Percentiles rank a stretch among this genome's conserved stretches.
These are phyloP conservation scores for Nemania sp. DNA, from an alignment of 2,329 filamentous ascomycete species.

Conservation along the genomic window DNA sequence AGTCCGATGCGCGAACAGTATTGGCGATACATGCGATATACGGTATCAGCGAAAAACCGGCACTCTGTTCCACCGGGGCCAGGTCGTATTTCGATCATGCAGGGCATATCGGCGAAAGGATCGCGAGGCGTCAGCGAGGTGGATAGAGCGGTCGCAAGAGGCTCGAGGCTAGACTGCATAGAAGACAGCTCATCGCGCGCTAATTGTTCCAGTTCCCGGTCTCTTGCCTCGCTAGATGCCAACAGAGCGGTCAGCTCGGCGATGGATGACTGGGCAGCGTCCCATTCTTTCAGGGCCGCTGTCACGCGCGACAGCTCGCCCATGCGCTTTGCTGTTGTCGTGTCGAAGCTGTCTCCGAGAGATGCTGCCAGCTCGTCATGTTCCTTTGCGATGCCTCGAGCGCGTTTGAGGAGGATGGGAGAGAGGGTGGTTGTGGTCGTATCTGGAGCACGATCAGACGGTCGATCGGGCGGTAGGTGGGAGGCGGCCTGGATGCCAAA, in stretches of 20 bases:
- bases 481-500: too few relatives aligned
- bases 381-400: slow-evolving; percentile 59
- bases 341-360: slow-evolving; percentile 59
- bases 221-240: slow-evolving; percentile 49
- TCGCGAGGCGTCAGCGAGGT: slow-evolving; percentile 82
- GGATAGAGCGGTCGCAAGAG: slow-evolving; percentile 70
- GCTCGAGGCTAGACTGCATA: slow-evolving; percentile 63
- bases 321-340: slow-evolving; percentile 59
- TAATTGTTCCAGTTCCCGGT: slow-evolving; percentile 72
- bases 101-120: slow-evolving; percentile 86
- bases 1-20: slow-evolving; percentile 74
- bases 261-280: slow-evolving; percentile 56
- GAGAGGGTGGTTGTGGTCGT: slow-evolving; percentile 47
- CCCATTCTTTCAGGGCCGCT: slow-evolving; percentile 61
- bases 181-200: slow-evolving; percentile 79
- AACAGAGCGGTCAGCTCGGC: slow-evolving; percentile 57
- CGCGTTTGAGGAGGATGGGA: slow-evolving; percentile 61
- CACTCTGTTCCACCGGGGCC: slow-evolving; percentile 92
- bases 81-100: slow-evolving; percentile 87
- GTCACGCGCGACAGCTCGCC: slow-evolving; percentile 65
- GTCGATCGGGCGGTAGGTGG: slow-evolving; percentile 7
- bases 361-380: slow-evolving; percentile 56
- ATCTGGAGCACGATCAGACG: slow-evolving; percentile 31
- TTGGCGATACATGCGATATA: slow-evolving; percentile 86
- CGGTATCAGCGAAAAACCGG: slow-evolving; percentile 81